These are phyloP conservation scores for Coemansia sp. DNA, from an alignment of 192 early-diverging fungal genomes.

Conservation along the genomic window DNA sequence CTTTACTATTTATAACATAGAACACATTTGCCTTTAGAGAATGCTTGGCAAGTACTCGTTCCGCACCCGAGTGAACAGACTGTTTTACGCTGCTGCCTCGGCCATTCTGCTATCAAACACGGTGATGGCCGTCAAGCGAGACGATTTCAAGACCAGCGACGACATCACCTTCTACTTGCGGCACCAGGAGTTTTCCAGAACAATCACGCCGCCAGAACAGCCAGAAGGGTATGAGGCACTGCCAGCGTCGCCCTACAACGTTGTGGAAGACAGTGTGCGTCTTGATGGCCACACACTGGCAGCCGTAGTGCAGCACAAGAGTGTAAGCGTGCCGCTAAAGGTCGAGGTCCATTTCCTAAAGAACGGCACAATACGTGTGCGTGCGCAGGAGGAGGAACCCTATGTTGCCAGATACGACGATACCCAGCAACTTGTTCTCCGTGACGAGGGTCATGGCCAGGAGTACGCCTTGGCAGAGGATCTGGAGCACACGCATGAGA, in stretches of 20 bases:
- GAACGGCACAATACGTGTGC: conserved; percentile 60
- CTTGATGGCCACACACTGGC: conserved; percentile 51
- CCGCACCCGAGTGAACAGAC: conserved; percentile 1
- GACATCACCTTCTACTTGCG: conserved; percentile 87
- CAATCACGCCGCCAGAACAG: conserved; percentile 32
- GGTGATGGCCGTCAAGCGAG: conserved; percentile 62
- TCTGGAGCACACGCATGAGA: conserved; percentile 22
- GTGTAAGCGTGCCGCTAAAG: conserved; percentile 35
- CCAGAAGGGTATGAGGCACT: not conserved
- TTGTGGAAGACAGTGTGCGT: conserved; percentile 62
- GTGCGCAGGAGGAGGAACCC: conserved; percentile 67
- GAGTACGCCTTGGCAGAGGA: conserved; percentile 31
- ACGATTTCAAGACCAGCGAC: conserved; percentile 90
- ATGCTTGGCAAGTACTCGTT: conserved; percentile 5
- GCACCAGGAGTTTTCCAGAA: conserved; percentile 84
- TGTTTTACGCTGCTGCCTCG: conserved; percentile 19
- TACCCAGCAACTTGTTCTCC: conserved; percentile 58
- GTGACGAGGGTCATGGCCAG: conserved; percentile 35
- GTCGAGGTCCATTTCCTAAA: conserved; percentile 58
- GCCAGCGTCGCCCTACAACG: conserved; percentile 62
- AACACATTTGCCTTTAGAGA: not conserved
- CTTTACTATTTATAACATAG: not conserved
- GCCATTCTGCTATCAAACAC: conserved; percentile 22
- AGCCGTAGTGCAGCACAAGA: conserved; percentile 22
- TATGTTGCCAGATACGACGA: conserved; percentile 69